phyloP scores from a whole-genome alignment of 2,329 filamentous ascomycete species.

The Pseudogymnoascus sp. region DNA sequence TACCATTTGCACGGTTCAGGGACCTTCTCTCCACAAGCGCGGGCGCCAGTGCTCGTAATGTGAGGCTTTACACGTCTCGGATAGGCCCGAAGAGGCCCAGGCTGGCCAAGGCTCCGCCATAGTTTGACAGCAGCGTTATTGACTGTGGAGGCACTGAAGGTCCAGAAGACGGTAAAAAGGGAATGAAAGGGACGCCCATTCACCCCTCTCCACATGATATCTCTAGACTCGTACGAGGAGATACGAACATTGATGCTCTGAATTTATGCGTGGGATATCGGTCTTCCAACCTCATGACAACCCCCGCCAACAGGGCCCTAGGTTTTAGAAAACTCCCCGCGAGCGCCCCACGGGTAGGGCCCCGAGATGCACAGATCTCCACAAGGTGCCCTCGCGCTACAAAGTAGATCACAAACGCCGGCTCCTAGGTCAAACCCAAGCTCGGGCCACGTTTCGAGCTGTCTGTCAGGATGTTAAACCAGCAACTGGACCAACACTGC shows the following conservation, averaged over 20 bases:
- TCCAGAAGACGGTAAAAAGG: background rate
- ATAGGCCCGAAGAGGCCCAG: background rate
- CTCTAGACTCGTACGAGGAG: too few relatives aligned
- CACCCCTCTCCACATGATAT: background rate
- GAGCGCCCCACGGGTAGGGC: background rate
- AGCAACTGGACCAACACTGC: background rate
- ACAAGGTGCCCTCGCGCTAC: background rate
- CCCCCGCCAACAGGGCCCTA: background rate
- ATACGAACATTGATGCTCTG: background rate
- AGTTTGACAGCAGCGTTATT: background rate
- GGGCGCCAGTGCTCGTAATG: background rate
- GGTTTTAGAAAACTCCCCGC: background rate
- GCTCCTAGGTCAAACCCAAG: background rate
- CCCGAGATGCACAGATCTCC: background rate
- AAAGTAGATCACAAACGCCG: conserved; percentile 1
- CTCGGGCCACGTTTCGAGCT: background rate
- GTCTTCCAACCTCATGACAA: background rate
- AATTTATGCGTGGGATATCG: background rate
- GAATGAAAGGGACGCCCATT: background rate
- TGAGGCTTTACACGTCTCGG: conserved; percentile 1
- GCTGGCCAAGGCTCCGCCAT: background rate
- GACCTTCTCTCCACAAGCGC: background rate
- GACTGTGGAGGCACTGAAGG: background rate
- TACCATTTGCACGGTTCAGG: background rate
- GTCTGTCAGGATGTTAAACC: background rate